Base-by-base conservation (phyloP, 495 filamentous ascomycete species). In the Neurospora terricola region DNA sequence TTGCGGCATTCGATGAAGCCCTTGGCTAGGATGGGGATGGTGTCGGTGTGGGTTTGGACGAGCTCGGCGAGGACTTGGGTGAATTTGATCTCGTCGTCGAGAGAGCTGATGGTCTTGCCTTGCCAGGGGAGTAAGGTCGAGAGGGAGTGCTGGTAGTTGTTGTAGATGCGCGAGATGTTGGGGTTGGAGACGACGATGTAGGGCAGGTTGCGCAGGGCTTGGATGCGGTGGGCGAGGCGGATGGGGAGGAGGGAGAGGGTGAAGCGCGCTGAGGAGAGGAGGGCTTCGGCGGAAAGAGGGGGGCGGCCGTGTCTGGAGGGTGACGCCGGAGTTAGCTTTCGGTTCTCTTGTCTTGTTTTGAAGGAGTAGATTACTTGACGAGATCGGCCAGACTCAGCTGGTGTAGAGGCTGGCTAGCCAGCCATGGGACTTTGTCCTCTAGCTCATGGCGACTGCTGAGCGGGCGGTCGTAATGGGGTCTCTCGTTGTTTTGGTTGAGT, bases 141-240 rank as follows among this genome's bases (percentile, higher is more conserved):
- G 2, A 98, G 86, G 5, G 93, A 97, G 78, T 97, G 94, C 48
- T 95, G 83, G 82, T 99, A 99, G 82, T 97, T 98, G 78, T 92
- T 88, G 83, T 98, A 97, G 72, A 99, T 98, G 75, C 89, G 90
- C 38, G 91, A 90, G 71, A 98, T 93, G 78, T 97, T 92, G 2
- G 94, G 92, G 80, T 98, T 98, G 1, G 95, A 94, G 21, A 99
- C 96, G 66, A 99, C 94, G 77, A 99, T 99, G 82, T 92, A 99
- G 2, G 96, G 96, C 4, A 99, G 88, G 82, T 97, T 97, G 72
- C 95, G 90, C 14, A 99, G 83, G 2, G 92, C 91, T 81, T 97
- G 91, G 68, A 98, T 96, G 43, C 96, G 93, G 77, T 96, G 94
- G 4, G 96, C 96, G 18, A 99, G 89, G n/a, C 96, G 93, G 72